phyloP scores from a whole-genome alignment of 768 basidiomycete genomes.

The Tulasnella calospora region DNA sequence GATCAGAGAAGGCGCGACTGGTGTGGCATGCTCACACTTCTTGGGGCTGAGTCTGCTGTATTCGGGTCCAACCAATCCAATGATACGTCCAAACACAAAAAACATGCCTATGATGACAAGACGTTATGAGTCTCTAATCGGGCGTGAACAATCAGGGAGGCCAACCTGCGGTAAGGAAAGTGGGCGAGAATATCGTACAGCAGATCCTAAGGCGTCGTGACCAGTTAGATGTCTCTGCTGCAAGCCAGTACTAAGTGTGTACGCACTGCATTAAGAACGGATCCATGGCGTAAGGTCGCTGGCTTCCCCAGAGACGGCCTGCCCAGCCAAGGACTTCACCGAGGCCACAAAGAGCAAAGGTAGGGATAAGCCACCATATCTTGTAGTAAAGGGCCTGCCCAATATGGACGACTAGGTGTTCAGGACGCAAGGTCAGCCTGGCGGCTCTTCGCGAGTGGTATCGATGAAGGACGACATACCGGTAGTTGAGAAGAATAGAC shows the following conservation, averaged over 20 bases:
- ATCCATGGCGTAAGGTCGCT: constrained; percentile 7
- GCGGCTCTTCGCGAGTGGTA: background rate
- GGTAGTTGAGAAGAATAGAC: constrained; percentile 36
- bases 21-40: background rate
- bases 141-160: background rate
- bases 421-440: background rate
- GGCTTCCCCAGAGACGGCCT: constrained; percentile 16
- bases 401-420: constrained; percentile 2
- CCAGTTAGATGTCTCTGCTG: background rate
- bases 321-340: constrained; percentile 25
- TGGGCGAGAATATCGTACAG: constrained; percentile 17
- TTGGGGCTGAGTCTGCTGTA: constrained; percentile 24
- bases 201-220: background rate
- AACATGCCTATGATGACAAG: background rate
- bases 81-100: constrained; percentile 22
- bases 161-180: constrained; percentile 25
- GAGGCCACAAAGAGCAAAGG: constrained; percentile 21
- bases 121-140: background rate
- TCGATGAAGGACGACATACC: background rate
- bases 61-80: constrained; percentile 11
- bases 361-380: constrained; percentile 25
- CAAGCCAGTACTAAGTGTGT: background rate
- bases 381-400: constrained; percentile 8
- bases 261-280: constrained; percentile 27
- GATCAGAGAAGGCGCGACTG: background rate